Evolutionary conservation across 225 moss, liverwort and hornwort genomes (phyloP).

Genomic region (Anthoceros angustus): DNA sequence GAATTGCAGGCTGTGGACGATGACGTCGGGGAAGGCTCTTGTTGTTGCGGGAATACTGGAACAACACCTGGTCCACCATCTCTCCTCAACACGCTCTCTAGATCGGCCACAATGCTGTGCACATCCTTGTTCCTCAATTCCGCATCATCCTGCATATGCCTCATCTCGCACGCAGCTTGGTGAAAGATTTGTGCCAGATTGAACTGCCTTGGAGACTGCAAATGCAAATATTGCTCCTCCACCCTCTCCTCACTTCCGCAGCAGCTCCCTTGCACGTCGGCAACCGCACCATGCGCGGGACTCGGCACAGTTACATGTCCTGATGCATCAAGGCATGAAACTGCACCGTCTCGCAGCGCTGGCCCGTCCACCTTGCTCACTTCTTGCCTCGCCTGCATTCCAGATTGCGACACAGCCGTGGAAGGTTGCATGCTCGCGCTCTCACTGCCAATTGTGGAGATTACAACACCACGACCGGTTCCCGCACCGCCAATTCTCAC

Average conservation of each 20-base stretch:
- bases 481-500: no score
- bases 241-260: neutral
- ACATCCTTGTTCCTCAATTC: conserved; percentile 1
- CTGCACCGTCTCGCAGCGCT: neutral
- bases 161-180: neutral
- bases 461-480: no score
- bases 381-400: neutral
- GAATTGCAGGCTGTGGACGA: neutral
- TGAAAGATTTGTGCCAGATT: neutral
- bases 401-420: neutral
- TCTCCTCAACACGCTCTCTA: neutral
- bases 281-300: no score
- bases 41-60: no score
- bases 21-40: neutral
- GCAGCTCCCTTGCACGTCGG: no score
- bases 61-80: no score
- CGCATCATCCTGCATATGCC: neutral
- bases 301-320: no score
- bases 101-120: neutral
- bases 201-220: neutral
- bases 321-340: no score
- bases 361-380: neutral
- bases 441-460: no score
- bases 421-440: neutral
- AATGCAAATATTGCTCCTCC: neutral